phyloP scores from a whole-genome alignment of 345 rosid genomes.

The Brassica carinata region DNA sequence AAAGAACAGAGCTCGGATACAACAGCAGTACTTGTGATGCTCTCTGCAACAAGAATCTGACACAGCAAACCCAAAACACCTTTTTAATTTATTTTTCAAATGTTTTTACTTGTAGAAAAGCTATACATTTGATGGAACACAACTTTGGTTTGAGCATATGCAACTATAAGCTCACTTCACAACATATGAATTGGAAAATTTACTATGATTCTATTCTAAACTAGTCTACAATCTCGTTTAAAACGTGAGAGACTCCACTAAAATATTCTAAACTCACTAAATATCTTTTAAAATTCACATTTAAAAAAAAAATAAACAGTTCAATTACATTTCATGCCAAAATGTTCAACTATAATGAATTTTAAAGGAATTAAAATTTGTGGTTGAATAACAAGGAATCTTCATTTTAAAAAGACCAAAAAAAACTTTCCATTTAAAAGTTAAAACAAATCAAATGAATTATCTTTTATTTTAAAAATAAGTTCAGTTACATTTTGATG shows the following conservation, averaged over 20 bases:
- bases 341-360: too few species aligned
- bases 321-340: too few species aligned
- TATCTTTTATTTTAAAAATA: too few species aligned
- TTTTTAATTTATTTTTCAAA: background rate
- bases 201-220: background rate
- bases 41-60: conserved; percentile 23
- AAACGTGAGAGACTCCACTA: background rate
- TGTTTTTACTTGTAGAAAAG: background rate
- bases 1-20: conserved; percentile 88
- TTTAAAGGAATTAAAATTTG: too few species aligned
- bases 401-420: background rate
- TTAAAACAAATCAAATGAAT: too few species aligned
- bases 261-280: background rate
- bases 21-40: conserved; percentile 78
- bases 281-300: background rate
- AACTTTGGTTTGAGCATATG: background rate
- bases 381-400: background rate
- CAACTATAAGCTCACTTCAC: background rate
- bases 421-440: too few species aligned
- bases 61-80: conserved; percentile 7
- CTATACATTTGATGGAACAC: background rate
- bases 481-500: too few species aligned
- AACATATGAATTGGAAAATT: background rate
- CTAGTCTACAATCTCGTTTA: background rate
- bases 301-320: too few species aligned